These are phyloP conservation scores for Coemansia sp. DNA, from an alignment of 192 early-diverging fungal genomes.

Conservation along the genomic window DNA sequence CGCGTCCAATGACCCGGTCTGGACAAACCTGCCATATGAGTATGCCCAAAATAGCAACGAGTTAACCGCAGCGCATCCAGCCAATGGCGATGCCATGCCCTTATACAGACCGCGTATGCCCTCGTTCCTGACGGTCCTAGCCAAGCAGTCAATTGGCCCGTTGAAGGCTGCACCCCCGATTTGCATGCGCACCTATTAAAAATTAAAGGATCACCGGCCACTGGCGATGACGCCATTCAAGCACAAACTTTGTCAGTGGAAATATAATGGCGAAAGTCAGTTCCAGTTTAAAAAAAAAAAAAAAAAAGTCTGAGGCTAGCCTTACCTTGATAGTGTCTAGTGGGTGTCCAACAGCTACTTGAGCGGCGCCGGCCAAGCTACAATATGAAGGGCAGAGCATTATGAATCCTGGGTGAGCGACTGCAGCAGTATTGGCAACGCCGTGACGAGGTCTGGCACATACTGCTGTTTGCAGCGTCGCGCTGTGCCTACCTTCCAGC, in stretches of 20 bases:
- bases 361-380: conserved; percentile 66
- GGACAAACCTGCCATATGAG: conserved; percentile 59
- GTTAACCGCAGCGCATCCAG: conserved; percentile 83
- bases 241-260: background rate
- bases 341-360: conserved; percentile 73
- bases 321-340: conserved; percentile 81
- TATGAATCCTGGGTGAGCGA: background rate
- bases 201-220: background rate
- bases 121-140: conserved; percentile 80
- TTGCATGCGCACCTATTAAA: conserved; percentile 65
- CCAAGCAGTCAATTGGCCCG: conserved; percentile 78
- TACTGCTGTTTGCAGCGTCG: background rate
- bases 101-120: conserved; percentile 76
- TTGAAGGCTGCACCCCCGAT: conserved; percentile 60
- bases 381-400: background rate
- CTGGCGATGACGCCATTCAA: conserved; percentile 20
- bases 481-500: conserved; percentile 58
- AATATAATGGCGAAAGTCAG: background rate
- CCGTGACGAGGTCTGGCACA: background rate
- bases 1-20: conserved; percentile 49
- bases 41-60: conserved; percentile 84
- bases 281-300: background rate
- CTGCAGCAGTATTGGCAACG: background rate
- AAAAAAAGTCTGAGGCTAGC: background rate
- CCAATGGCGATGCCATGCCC: conserved; percentile 81